phyloP scores from a whole-genome alignment of 1,284 basidiomycete genomes.

The Melampsora larici-populina region DNA sequence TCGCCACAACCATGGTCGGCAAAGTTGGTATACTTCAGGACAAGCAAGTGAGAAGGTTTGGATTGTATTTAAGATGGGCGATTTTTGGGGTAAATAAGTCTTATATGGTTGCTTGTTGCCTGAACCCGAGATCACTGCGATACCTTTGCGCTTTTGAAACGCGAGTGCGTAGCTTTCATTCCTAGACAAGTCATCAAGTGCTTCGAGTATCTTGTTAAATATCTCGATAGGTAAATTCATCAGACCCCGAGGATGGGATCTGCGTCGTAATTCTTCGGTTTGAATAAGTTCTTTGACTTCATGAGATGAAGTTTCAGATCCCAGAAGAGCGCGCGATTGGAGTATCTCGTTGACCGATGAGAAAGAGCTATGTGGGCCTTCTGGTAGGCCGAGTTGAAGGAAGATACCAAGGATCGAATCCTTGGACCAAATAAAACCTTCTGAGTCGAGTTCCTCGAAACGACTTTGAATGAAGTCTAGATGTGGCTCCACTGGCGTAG shows the following conservation, averaged over 20 bases:
- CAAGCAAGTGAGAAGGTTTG: no score
- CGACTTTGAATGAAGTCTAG: background rate
- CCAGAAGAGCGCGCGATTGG: background rate
- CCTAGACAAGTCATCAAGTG: background rate
- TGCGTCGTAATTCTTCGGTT: background rate
- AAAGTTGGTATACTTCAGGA: no score
- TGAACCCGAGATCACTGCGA: no score
- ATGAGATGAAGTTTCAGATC: background rate
- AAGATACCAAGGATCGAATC: background rate
- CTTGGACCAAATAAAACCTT: background rate
- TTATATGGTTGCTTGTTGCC: no score
- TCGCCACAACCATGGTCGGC: no score
- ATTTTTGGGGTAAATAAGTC: no score
- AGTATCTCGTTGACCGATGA: background rate
- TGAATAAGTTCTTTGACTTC: background rate
- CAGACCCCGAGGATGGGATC: background rate
- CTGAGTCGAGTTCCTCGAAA: no score
- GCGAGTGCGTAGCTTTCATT: background rate
- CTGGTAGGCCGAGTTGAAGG: background rate
- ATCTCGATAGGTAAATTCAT: background rate
- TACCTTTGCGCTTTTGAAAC: no score
- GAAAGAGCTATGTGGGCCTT: background rate
- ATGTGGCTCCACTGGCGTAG: background rate
- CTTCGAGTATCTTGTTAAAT: background rate
- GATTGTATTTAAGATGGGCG: no score